Evolutionary conservation across 148 eudicot genomes (phyloP).

Genomic region (Rhododendron williamsianum): DNA sequence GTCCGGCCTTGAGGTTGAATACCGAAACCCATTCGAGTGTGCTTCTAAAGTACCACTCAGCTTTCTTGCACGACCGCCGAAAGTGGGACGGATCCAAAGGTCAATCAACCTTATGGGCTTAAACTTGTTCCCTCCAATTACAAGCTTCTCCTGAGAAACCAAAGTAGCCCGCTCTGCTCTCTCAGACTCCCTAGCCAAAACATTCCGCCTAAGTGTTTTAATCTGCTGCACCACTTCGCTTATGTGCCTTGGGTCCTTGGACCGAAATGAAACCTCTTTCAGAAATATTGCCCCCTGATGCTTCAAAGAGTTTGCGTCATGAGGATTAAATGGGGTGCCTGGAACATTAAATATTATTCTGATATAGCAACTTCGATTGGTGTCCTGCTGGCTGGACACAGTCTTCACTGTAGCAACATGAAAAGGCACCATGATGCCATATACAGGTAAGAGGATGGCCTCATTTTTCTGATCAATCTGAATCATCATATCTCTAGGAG

Average conservation of each 20-base stretch:
- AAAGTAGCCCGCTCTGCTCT: conserved; percentile 94
- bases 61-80: conserved; percentile 87
- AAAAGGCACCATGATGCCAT: conserved; percentile 86
- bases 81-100: conserved; percentile 75
- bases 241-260: conserved; percentile 83
- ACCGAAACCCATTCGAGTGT: conserved; percentile 76
- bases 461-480: conserved; percentile 84
- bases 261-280: conserved; percentile 86
- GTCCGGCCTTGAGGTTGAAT: conserved; percentile 69
- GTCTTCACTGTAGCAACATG: conserved; percentile 86
- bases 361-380: conserved; percentile 73
- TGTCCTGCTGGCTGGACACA: conserved; percentile 83
- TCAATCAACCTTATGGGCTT: conserved; percentile 74
- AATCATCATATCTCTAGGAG: conserved; percentile 83
- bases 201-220: conserved; percentile 69
- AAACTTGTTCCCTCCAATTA: conserved; percentile 54
- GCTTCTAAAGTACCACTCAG: conserved; percentile 68
- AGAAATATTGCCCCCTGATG: conserved; percentile 62
- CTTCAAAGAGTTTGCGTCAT: conserved; percentile 65
- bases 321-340: conserved; percentile 66
- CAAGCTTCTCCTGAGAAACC: conserved; percentile 81
- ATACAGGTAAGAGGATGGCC: conserved; percentile 72
- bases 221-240: conserved; percentile 79
- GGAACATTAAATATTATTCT: conserved; percentile 85
- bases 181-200: conserved; percentile 81